Base-by-base conservation (phyloP, 1,284 basidiomycete genomes). In the Heterobasidion parviporum region DNA sequence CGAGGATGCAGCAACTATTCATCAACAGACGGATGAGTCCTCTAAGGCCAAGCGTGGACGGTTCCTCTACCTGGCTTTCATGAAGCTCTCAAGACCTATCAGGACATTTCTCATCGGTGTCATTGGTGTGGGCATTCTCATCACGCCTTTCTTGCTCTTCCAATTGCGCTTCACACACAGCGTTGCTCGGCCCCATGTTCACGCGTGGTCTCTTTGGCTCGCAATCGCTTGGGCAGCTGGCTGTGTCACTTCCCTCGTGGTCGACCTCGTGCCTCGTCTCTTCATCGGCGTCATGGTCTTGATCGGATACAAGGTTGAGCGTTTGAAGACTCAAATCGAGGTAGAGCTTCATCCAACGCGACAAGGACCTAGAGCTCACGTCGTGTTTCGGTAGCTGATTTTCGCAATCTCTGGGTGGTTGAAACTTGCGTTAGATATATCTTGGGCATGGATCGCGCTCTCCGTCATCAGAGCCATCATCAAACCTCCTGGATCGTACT, bases 181-280 rank as follows among this genome's bases (percentile, higher is more conserved):
- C 58, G 61, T 71, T 15, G 79, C 73, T 10, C 75, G 74, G 54
- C 68, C 72, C 14, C 82, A 87, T 60, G 81, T 87, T 7, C 76
- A 79, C 58, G 74, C 78, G 5, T 88, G 87, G 87, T 87, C 84
- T 4, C 68, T 89, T 38, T 90, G 88, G 87, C 63, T 88, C 41
- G 73, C 84, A 8, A 78, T 88, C 48, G 74, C 77, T 20, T 90
- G 86, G 85, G 82, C 80, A n/a, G 73, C 82, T 41, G 75, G 72
- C 9, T 84, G 83, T 61, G 69, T 67, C 1, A 87, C 85, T 1
- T 82, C 79, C 62, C 63, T 89, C 36, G 57, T 85, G 44, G 84
- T 89, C 52, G 86, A 89, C 64, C 68, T 79, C 34, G 68, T 86
- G 49, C 85, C 87, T 6, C 72, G 76, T 46, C 64, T 84, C 20